Percentiles rank a stretch among this genome's conserved stretches.
Conservation (phyloP, 768 basidiomycete genomes). For the Aureoboletus auriporus region DNA sequence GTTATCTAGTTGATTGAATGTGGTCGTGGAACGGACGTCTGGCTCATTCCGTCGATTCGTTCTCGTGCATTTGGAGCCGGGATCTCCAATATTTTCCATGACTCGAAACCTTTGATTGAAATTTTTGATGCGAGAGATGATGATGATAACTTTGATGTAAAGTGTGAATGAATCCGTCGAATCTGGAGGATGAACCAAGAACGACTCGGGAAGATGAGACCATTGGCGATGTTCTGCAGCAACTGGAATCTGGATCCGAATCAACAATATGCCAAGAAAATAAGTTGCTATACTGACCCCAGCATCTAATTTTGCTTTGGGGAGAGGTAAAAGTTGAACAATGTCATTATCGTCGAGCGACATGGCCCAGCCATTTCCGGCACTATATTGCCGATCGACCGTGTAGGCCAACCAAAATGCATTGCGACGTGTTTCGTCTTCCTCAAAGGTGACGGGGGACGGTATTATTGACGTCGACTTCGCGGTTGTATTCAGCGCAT, state of each 20-base stretch:
- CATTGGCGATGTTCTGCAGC: constrained; percentile 57
- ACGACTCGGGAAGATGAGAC: constrained; percentile 57
- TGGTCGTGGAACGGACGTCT: constrained; percentile 57
- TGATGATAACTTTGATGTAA: constrained; percentile 64
- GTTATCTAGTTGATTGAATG: constrained; percentile 61
- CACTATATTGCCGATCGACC: constrained; percentile 61
- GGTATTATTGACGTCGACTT: constrained; percentile 57
- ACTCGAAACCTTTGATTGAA: constrained; percentile 68
- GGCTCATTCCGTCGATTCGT: constrained; percentile 38
- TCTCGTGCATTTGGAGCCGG: constrained; percentile 22
- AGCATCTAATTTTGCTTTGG: constrained; percentile 54
- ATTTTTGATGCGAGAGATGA: constrained; percentile 57
- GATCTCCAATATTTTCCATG: constrained; percentile 57
- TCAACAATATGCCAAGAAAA: constrained; percentile 5
- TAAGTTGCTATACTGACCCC: constrained; percentile 41
- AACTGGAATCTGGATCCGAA: constrained; percentile 39
- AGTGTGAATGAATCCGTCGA: constrained; percentile 69
- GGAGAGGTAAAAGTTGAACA: constrained; percentile 64
- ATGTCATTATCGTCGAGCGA: constrained; percentile 72
- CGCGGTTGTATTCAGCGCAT: constrained; percentile 56
- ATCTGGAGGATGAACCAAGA: constrained; percentile 56
- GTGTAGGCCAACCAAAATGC: constrained; percentile 73
- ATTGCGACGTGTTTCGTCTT: constrained; percentile 71
- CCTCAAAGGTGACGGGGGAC: constrained; percentile 56
- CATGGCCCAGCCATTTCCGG: constrained; percentile 68